Percentiles rank a stretch among this genome's conserved stretches.
Conservation (phyloP, 352 stramenopile genomes). For the Phytopythium cucurbitacearum region DNA sequence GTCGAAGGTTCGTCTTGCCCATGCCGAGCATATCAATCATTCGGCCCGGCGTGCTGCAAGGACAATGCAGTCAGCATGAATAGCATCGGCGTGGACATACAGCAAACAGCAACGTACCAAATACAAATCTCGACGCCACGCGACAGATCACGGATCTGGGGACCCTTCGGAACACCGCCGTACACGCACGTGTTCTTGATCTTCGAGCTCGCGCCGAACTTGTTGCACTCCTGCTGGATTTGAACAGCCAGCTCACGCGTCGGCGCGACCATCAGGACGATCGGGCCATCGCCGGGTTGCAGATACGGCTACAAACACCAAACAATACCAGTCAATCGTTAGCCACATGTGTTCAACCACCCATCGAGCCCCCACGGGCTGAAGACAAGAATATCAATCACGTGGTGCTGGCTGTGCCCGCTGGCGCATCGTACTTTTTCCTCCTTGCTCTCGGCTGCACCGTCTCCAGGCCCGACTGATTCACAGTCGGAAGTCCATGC, state of each 20-base stretch:
- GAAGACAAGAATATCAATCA: conserved; percentile 8
- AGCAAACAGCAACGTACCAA: conserved; percentile 27
- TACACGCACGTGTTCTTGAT: conserved; percentile 99
- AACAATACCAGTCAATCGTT: conserved; percentile 21
- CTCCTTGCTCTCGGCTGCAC: neutral
- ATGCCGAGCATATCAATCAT: conserved; percentile 98
- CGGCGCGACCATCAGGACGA: conserved; percentile 97
- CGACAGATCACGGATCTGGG: conserved; percentile 84
- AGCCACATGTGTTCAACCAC: conserved; percentile 11
- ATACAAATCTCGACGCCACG: conserved; percentile 85
- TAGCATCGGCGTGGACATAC: neutral
- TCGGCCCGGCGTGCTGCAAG: conserved; percentile 90
- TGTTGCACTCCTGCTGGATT: conserved; percentile 99
- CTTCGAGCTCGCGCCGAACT: conserved; percentile 96
- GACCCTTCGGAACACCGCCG: conserved; percentile 95
- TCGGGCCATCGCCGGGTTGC: conserved; percentile 98
- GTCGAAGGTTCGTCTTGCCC: conserved; percentile 94
- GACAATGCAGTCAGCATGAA: neutral
- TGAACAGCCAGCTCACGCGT: conserved; percentile 98
- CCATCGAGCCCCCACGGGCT: conserved; percentile 6
- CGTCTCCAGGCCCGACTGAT: too few relatives aligned
- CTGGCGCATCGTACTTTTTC: conserved; percentile 8
- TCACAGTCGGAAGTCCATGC: too few relatives aligned
- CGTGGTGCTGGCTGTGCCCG: conserved; percentile 5
- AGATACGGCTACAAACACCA: conserved; percentile 65